phyloP scores from a whole-genome alignment of 768 basidiomycete genomes.

The Vararia minispora region DNA sequence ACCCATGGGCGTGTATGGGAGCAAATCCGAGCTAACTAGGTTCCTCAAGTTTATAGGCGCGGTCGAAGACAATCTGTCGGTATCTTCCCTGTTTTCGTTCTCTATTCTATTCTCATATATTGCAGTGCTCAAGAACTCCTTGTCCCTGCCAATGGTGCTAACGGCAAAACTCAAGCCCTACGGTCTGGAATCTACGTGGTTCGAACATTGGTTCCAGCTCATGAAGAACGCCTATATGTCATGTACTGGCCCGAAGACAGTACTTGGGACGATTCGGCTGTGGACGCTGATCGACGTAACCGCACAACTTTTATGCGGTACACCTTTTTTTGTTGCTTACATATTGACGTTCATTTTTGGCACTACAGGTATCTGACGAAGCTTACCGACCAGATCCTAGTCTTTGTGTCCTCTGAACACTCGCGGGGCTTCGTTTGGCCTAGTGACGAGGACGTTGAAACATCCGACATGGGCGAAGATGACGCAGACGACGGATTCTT shows the following conservation, averaged over 20 bases:
- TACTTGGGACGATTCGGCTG: slow-evolving; percentile 44
- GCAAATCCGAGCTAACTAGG: slow-evolving; percentile 35
- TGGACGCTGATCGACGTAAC: slow-evolving; percentile 35
- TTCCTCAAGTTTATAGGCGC: slow-evolving; percentile 28
- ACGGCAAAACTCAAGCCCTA: slow-evolving; percentile 20
- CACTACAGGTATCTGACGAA: slow-evolving; percentile 43
- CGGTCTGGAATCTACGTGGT: slow-evolving; percentile 42
- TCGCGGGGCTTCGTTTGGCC: slow-evolving; percentile 33
- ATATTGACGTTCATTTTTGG: background rate
- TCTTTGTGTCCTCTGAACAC: slow-evolving; percentile 39
- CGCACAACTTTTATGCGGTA: slow-evolving; percentile 55
- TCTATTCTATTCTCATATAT: background rate
- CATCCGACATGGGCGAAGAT: slow-evolving; percentile 24
- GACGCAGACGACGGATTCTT: slow-evolving; percentile 39
- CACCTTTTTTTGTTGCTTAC: background rate
- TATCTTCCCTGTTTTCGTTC: background rate
- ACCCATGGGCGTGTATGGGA: slow-evolving; percentile 49
- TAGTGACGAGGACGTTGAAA: slow-evolving; percentile 18
- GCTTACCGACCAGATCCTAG: slow-evolving; percentile 43
- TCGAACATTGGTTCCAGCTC: slow-evolving; percentile 11
- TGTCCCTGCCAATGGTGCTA: slow-evolving; percentile 9
- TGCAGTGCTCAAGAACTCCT: slow-evolving; percentile 16
- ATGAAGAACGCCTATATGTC: slow-evolving; percentile 27
- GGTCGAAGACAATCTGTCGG: slow-evolving; percentile 32
- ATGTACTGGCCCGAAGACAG: slow-evolving; percentile 53